Conservation (phyloP, 1,139 yeast genomes). For the Kluyveromyces sp. region DNA sequence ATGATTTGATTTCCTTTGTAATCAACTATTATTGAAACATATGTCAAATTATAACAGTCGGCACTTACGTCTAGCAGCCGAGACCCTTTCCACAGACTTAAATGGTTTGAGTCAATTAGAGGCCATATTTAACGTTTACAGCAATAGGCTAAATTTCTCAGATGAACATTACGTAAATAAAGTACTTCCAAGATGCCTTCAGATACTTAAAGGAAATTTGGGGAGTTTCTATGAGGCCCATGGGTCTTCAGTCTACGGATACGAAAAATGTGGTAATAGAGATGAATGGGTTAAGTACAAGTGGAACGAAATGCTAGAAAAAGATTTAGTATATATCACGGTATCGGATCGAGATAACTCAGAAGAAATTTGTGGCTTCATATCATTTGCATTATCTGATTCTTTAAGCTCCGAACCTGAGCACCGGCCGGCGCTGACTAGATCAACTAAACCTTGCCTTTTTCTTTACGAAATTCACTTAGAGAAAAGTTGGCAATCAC, state of each 20-base stretch:
- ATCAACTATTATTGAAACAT: neutral
- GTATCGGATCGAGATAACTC: neutral
- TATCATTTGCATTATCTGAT: neutral
- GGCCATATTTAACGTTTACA: neutral
- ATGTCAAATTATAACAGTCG: constrained; percentile 4
- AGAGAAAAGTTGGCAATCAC: constrained; percentile 10
- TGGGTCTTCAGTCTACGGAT: constrained; percentile 7
- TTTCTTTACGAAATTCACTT: constrained; percentile 27
- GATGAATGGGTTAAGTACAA: constrained; percentile 22
- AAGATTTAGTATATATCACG: constrained; percentile 20
- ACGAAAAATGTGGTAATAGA: constrained; percentile 4
- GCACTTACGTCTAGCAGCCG: neutral
- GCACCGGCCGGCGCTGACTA: neutral
- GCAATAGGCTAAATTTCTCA: neutral
- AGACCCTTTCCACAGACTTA: neutral
- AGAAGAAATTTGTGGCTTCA: neutral
- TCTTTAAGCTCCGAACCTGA: neutral
- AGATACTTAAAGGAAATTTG: constrained; percentile 18
- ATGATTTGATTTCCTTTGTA: no score
- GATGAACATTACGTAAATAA: neutral
- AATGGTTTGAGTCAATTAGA: neutral
- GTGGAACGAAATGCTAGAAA: constrained; percentile 21
- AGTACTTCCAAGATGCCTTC: constrained; percentile 9
- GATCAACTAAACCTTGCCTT: constrained; percentile 2
- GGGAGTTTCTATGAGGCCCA: constrained; percentile 17